Conservation (phyloP, 2,329 filamentous ascomycete genomes). For the Aspergillus eucalypticola region DNA sequence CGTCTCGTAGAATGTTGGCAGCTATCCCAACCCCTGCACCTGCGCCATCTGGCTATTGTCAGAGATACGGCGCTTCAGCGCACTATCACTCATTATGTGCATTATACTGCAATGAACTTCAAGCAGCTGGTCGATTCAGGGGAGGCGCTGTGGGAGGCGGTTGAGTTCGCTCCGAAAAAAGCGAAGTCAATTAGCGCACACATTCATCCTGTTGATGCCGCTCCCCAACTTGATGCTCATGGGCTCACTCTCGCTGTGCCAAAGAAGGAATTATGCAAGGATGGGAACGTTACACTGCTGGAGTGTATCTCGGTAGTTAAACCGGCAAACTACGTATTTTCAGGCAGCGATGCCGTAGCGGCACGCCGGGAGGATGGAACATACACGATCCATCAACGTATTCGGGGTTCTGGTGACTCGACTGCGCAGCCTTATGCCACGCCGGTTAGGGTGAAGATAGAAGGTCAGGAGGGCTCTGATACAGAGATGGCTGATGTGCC, state of each 20-base stretch:
- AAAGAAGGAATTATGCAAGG: conserved; percentile 38
- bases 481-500: conserved; percentile 13
- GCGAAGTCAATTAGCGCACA: conserved; percentile 30
- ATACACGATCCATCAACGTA: conserved; percentile 15
- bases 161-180: conserved; percentile 40
- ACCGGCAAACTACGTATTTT: conserved; percentile 36
- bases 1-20: conserved; percentile 59
- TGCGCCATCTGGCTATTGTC: conserved; percentile 59
- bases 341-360: conserved; percentile 37
- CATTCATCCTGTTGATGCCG: conserved; percentile 34
- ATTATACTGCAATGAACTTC: conserved; percentile 57
- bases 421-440: conserved; percentile 22
- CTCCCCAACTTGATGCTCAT: conserved; percentile 46
- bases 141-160: conserved; percentile 56
- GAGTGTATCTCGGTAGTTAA: conserved; percentile 39
- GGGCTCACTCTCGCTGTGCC: conserved; percentile 46
- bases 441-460: conserved; percentile 17
- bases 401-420: conserved; percentile 3
- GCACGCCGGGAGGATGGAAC: conserved; percentile 31
- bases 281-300: conserved; percentile 47
- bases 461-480: conserved; percentile 13
- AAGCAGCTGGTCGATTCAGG: conserved; percentile 54
- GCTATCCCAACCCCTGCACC: conserved; percentile 58
- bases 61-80: conserved; percentile 53
- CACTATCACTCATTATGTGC: conserved; percentile 54